Evolutionary conservation across 106 monocot species (phyloP).

Genomic region (Chionographis japonica): DNA sequence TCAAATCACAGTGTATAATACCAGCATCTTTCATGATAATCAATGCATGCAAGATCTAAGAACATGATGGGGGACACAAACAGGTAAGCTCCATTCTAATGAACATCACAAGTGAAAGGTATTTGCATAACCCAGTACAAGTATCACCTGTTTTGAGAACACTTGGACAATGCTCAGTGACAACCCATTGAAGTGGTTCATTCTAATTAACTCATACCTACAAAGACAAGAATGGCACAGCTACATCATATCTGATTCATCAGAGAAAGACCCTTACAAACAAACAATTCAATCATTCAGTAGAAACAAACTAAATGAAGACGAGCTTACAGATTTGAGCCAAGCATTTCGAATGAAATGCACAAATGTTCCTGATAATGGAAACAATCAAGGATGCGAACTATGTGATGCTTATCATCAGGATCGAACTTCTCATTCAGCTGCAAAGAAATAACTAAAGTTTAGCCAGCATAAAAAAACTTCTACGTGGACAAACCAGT

Average conservation of each 20-base stretch:
- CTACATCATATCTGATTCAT: neutral
- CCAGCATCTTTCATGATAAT: slow-evolving; percentile 86
- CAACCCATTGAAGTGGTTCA: slow-evolving; percentile 76
- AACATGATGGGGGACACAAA: slow-evolving; percentile 1
- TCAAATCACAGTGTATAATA: slow-evolving; percentile 98
- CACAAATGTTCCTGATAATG: slow-evolving; percentile 76
- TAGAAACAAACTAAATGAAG: neutral
- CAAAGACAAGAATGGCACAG: slow-evolving; percentile 16
- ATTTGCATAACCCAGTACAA: neutral
- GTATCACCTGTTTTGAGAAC: slow-evolving; percentile 82
- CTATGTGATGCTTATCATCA: slow-evolving; percentile 79
- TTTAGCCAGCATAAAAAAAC: neutral
- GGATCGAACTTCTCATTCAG: slow-evolving; percentile 69
- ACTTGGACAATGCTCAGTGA: slow-evolving; percentile 62
- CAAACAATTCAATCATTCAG: too few species aligned
- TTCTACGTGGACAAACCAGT: neutral
- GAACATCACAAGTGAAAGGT: neutral
- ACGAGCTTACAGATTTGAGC: slow-evolving; percentile 75
- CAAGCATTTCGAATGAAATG: slow-evolving; percentile 98
- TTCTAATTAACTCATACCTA: slow-evolving; percentile 80
- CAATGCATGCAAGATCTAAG: slow-evolving; percentile 80
- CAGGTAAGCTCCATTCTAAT: neutral
- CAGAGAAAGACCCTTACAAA: neutral
- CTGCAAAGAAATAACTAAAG: slow-evolving; percentile 37
- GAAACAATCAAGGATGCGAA: slow-evolving; percentile 88